A percentile compares a stretch with the other conserved stretches of the same genome.
These are phyloP conservation scores for Cryptomeria japonica DNA, from an alignment of 75 land plant species.

Conservation along the genomic window DNA sequence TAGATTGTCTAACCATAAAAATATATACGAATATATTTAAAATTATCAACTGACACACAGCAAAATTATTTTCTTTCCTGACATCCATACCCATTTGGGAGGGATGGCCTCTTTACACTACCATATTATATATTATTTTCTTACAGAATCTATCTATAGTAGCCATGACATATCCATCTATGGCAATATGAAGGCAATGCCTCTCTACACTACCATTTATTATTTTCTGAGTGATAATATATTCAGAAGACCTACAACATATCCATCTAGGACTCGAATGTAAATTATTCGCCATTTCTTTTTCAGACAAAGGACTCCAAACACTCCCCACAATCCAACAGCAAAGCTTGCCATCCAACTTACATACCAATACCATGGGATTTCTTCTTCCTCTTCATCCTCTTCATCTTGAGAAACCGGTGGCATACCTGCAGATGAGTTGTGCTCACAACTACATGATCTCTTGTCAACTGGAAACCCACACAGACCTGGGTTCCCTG, in stretches of 20 bases:
- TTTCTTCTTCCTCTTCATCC: background rate
- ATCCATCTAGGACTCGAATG: background rate
- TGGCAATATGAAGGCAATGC: too few relatives aligned
- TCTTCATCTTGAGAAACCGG: background rate
- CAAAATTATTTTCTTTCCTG: too few relatives aligned
- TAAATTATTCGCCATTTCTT: background rate
- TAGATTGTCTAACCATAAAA: too few relatives aligned
- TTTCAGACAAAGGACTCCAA: background rate
- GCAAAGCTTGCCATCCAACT: background rate
- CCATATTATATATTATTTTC: too few relatives aligned
- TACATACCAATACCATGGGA: background rate
- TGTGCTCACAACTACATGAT: background rate
- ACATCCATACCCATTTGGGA: too few relatives aligned
- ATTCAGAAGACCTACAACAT: background rate
- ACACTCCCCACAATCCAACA: background rate
- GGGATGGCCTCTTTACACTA: too few relatives aligned
- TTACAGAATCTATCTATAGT: too few relatives aligned
- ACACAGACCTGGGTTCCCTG: background rate
- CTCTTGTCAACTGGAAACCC: background rate
- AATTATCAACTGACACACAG: too few relatives aligned
- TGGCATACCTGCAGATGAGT: background rate
- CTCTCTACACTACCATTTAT: too few relatives aligned
- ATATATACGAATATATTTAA: too few relatives aligned
- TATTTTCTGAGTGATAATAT: too few relatives aligned
- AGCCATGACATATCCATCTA: too few relatives aligned